Percentiles rank a stretch among this genome's conserved stretches.
phyloP scores from a whole-genome alignment of 1,284 basidiomycete species.

The Sutorius eximius region DNA sequence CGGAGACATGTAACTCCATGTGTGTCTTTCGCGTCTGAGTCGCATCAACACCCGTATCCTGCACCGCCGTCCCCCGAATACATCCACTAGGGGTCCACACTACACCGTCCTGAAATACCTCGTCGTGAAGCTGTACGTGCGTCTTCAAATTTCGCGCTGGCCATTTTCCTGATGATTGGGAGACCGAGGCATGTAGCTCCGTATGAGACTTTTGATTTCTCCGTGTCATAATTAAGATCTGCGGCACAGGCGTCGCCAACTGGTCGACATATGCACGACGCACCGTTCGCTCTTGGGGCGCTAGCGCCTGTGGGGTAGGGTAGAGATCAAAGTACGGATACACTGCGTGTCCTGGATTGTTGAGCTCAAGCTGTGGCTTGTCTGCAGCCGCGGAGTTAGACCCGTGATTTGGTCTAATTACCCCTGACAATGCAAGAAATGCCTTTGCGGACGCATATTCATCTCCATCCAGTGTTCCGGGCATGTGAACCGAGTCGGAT shows the following conservation, averaged over 20 bases:
- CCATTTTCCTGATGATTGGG: constrained; percentile 8
- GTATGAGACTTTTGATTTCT: constrained; percentile 18
- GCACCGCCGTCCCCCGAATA: background rate
- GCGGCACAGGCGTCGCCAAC: background rate
- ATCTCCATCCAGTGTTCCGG: constrained; percentile 9
- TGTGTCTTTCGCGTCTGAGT: constrained; percentile 18
- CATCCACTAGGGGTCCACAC: constrained; percentile 36
- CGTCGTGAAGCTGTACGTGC: constrained; percentile 34
- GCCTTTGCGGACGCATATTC: background rate
- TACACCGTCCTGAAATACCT: constrained; percentile 33
- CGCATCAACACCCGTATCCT: background rate
- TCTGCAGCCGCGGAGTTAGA: constrained; percentile 5
- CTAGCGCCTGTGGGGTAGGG: constrained; percentile 20
- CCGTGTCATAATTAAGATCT: background rate
- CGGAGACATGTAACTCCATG: constrained; percentile 17
- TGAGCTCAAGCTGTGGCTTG: background rate
- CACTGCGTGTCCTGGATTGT: constrained; percentile 30
- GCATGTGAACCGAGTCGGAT: constrained; percentile 1
- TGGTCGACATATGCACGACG: background rate
- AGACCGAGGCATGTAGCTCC: constrained; percentile 19
- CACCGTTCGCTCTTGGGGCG: background rate
- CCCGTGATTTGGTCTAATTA: background rate
- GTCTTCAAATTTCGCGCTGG: constrained; percentile 19
- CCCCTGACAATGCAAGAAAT: constrained; percentile 15
- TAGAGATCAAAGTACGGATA: constrained; percentile 41